Percentiles rank a stretch among this genome's conserved stretches.
These are phyloP conservation scores for Verticillium albo-atrum DNA, from an alignment of 2,329 filamentous ascomycete genomes.

Conservation along the genomic window DNA sequence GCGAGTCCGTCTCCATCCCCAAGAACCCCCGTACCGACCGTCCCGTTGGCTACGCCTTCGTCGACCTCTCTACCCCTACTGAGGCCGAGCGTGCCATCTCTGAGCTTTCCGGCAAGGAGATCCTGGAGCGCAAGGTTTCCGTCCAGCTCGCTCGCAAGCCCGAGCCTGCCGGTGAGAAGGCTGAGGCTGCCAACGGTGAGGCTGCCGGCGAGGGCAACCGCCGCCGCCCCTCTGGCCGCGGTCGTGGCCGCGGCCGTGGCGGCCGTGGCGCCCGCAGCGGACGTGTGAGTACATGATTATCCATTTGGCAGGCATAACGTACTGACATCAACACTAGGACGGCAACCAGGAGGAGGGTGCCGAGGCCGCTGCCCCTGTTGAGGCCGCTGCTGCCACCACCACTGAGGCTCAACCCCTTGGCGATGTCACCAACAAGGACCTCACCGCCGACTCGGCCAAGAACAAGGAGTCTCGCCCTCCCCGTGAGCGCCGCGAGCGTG, in stretches of 20 bases:
- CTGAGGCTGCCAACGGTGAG: conserved; percentile 72
- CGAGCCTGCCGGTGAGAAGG: conserved; percentile 75
- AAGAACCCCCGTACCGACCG: conserved; percentile 99
- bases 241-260: conserved; percentile 66
- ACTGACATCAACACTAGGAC: conserved; percentile 18
- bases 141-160: conserved; percentile 98
- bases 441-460: conserved; percentile 58
- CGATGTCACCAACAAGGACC: conserved; percentile 55
- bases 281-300: conserved; percentile 34
- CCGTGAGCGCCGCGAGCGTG: conserved; percentile 72
- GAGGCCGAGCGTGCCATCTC: conserved; percentile 95
- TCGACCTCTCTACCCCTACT: conserved; percentile 89
- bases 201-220: conserved; percentile 63
- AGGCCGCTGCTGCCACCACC: conserved; percentile 39
- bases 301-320: conserved; percentile 2
- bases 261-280: conserved; percentile 61
- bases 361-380: conserved; percentile 29
- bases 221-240: conserved; percentile 59
- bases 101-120: conserved; percentile 95
- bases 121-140: conserved; percentile 97
- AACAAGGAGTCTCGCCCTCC: conserved; percentile 45
- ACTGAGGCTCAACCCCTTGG: conserved; percentile 54
- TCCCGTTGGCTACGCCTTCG: conserved; percentile 97
- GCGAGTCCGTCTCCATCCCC: conserved; percentile 97
- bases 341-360: conserved; percentile 40